Base-by-base conservation (phyloP, 1,139 yeast genomes). In the Barnettozyma hawaiiensis region DNA sequence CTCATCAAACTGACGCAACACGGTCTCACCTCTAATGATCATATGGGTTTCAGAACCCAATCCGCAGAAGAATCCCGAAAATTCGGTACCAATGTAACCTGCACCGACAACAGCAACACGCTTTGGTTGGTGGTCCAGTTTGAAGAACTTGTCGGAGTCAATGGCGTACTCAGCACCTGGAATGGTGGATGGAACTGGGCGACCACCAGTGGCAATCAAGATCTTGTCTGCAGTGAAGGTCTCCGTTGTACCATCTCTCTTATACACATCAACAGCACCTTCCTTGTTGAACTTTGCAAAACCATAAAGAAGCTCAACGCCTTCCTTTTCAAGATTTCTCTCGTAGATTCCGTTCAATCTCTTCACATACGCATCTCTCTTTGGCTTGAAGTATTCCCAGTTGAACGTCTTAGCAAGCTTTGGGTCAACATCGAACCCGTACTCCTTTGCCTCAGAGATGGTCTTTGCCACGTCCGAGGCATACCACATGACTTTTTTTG, bases 401-500 rank as follows among this genome's bases (percentile, higher is more conserved):
- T 87, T 75, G 62, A 92, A 90, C 35, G 74, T 67, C 47, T 76
- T 71, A 14, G 76, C 75, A 39, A 72, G 67, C 39, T 72, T 72
- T 27, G 77, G 73, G 44, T 77, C 78, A 33, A 73, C 75, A 42
- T 61, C 70, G 53, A 92, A 81, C 1, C 96, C 96, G 61, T 92
- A 92, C 48, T 84, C 86, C 51, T 75, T 70, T 49, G 95, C 92
- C 44, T 86, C 84, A 42, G 71, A 69, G 52, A 83, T 70, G 58
- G 78, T 79, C 50, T 78, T 76, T 19, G 97, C 97, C 63, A 85
- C 68, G 55, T 89, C 96, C 27, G 92, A 81, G 18, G 97, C 96
- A 54, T 89, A 81, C 98, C 98, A 92, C 97, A 92, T 90, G 40
- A 94, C 89, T 64, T 92, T 92, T 73, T 92, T 92, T 37, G 99